Evolutionary conservation across 768 basidiomycete species (phyloP), one percentile per base, ranked within the genome.

Genomic region (Tylopilus balloui): DNA sequence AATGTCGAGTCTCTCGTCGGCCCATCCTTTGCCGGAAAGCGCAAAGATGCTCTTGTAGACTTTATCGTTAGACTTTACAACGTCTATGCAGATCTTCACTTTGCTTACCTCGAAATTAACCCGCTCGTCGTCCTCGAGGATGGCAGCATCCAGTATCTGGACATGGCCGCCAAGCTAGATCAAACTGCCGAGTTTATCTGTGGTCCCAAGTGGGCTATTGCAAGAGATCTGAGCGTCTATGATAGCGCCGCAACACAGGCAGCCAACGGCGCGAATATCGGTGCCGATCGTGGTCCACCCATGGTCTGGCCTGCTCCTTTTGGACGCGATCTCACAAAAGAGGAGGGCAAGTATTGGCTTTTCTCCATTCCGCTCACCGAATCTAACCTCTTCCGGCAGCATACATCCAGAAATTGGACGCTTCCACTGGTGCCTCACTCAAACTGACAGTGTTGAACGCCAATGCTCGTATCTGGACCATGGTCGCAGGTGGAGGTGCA

Each of bases 131-230:
- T 91, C 66, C 84, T 97, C 61, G 93, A 96, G 67, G 84, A 78
- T 49, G 67, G 59, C 6, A 81, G 81, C 54, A 92, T 98, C 62
- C 86, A 88, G 72, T 97, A 93, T 75, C 86, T 99, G 54, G 95
- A 99, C 69, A 98, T 99, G 95, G 96, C 96, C 35, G 96, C 95
- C 61, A 99, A 98, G 77, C 87, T 99, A 56, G 96, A 99, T 67
- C 96, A 98, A 74, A 98, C 96, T 8, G 96, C 96, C 37, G 95
- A 99, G 72, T 93, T 84, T 65, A 89, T 98, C 64, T 95, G 92
- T 63, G 95, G 96, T 19, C 92, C 92, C 61, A 99, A 96, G 74
- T 99, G 95, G 96, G 92, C 95, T 29, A 85, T 98, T 60, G 95
- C 95, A 40, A 86, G 95, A 60, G 96, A 98, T 69, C 69, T 88